These are phyloP conservation scores for Globisporangium canariense DNA, from an alignment of 352 stramenopile species.

Conservation along the genomic window DNA sequence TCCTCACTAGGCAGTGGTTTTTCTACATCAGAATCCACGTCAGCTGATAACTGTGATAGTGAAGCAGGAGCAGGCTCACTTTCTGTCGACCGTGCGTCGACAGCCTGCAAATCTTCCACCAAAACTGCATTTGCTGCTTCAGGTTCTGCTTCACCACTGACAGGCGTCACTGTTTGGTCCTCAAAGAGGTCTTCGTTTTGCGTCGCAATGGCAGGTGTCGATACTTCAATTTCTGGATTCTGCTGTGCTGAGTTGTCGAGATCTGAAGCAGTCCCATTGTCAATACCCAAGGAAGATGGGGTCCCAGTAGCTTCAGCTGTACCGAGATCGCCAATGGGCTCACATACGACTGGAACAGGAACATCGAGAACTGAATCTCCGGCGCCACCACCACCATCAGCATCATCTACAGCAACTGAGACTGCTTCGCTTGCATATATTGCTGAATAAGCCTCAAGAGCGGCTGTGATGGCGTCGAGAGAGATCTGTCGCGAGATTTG, in stretches of 20 bases:
- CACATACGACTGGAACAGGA: neutral
- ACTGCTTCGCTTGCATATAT: neutral
- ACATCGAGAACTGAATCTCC: neutral
- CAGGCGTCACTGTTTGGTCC: too few relatives aligned
- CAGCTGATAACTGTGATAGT: too few relatives aligned
- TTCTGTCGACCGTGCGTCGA: neutral
- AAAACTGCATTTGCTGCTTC: neutral
- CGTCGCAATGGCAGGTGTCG: neutral
- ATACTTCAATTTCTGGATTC: neutral
- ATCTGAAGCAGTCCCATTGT: neutral
- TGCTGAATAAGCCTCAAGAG: constrained; percentile 11
- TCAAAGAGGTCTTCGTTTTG: neutral
- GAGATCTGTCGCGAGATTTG: constrained; percentile 3
- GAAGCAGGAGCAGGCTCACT: neutral
- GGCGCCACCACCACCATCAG: neutral
- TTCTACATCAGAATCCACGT: neutral
- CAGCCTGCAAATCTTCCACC: neutral
- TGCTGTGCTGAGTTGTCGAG: neutral
- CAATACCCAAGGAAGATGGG: neutral
- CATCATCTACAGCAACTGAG: neutral
- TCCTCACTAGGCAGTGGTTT: neutral
- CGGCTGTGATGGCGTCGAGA: neutral
- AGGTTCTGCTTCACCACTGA: neutral
- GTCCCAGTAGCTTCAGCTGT: neutral
- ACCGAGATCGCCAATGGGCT: neutral